These are phyloP conservation scores for Ophiorrhiza pumila DNA, from an alignment of 257 asterid species.

Conservation along the genomic window DNA sequence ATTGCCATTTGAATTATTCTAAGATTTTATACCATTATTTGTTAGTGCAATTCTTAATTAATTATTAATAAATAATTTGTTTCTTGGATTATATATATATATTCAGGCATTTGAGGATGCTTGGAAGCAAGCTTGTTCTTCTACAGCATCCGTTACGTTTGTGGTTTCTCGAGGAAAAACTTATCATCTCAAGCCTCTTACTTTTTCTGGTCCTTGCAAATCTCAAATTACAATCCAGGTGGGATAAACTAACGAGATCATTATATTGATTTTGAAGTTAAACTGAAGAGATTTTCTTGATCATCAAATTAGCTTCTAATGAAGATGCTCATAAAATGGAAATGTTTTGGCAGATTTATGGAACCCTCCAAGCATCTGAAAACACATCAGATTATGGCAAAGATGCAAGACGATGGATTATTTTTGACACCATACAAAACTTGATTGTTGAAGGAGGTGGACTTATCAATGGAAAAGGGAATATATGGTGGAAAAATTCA, in stretches of 20 bases:
- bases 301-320: too few relatives aligned
- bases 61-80: background rate
- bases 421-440: constrained; percentile 39
- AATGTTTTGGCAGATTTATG: constrained; percentile 43
- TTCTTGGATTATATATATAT: background rate
- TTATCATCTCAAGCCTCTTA: constrained; percentile 35
- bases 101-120: constrained; percentile 37
- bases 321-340: background rate
- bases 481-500: constrained; percentile 85
- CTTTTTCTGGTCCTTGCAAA: constrained; percentile 40
- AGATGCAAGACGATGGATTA: constrained; percentile 59
- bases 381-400: constrained; percentile 40
- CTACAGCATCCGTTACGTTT: constrained; percentile 20
- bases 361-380: constrained; percentile 51
- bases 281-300: background rate
- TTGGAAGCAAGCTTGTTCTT: constrained; percentile 40
- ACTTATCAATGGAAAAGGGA: constrained; percentile 62
- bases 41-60: background rate
- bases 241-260: too few relatives aligned
- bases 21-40: too few relatives aligned
- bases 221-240: constrained; percentile 33
- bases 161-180: constrained; percentile 20
- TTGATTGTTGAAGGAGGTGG: constrained; percentile 77
- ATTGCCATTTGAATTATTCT: background rate
- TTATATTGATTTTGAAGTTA: background rate